Evolutionary conservation across 306 rosid species (phyloP).

Genomic region (Cicer pinnatifidum): DNA sequence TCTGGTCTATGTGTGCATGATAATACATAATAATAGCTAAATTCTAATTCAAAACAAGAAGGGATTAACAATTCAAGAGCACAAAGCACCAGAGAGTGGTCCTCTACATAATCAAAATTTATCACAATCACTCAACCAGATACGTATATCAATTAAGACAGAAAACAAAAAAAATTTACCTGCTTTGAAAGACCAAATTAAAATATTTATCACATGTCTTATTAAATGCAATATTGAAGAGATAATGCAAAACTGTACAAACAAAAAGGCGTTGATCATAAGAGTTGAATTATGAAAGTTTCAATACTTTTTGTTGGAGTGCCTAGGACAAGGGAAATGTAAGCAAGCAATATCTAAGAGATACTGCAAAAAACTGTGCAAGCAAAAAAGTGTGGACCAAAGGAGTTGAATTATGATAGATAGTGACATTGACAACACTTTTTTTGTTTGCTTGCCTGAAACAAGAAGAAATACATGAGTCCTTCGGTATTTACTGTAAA

Average conservation of each 20-base stretch:
- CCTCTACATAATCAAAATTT: neutral
- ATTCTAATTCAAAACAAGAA: neutral
- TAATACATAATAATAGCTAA: neutral
- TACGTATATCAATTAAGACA: neutral
- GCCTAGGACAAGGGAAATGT: neutral
- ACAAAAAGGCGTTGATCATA: neutral
- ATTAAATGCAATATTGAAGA: neutral
- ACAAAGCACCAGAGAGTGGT: neutral
- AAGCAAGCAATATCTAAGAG: neutral
- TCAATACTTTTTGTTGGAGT: neutral
- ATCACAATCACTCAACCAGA: neutral
- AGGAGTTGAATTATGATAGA: constrained; percentile 8
- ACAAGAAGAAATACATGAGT: neutral
- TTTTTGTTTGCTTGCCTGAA: neutral
- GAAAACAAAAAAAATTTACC: neutral
- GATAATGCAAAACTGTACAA: constrained; percentile 1
- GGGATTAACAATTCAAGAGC: neutral
- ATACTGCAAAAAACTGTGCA: neutral
- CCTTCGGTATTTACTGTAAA: neutral
- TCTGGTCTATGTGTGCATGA: neutral
- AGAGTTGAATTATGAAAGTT: neutral
- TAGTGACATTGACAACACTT: neutral
- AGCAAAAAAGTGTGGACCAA: neutral
- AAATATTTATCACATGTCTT: constrained; percentile 12
- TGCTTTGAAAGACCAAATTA: constrained; percentile 8